Conservation (phyloP, 2,329 filamentous ascomycete genomes). For the Fusarium sp. region DNA sequence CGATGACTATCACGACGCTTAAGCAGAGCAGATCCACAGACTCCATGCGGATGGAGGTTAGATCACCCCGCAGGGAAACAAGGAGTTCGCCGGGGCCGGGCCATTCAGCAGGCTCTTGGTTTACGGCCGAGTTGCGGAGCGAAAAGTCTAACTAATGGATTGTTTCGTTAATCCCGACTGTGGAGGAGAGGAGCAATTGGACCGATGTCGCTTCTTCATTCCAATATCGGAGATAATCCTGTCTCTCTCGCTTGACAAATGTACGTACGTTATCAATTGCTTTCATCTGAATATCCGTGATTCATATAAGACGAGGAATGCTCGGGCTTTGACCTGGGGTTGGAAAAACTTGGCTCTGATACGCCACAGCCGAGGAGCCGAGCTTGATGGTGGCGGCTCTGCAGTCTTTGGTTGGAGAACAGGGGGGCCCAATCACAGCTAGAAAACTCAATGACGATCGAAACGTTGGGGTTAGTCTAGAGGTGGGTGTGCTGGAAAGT, state of each 20-base stretch:
- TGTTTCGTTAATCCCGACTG: constrained; percentile 3
- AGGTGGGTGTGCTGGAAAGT: not conserved
- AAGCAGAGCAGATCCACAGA: constrained; percentile 2
- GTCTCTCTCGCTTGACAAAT: constrained; percentile 3
- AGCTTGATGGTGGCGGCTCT: constrained; percentile 22
- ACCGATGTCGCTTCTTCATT: constrained; percentile 31
- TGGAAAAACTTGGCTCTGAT: not conserved
- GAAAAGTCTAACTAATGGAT: not conserved
- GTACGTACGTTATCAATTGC: not conserved
- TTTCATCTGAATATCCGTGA: not conserved
- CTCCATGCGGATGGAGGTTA: constrained; percentile 4
- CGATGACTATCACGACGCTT: constrained; percentile 7
- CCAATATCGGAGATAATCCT: constrained; percentile 13
- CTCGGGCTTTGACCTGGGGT: not conserved
- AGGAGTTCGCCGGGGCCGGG: constrained; percentile 19
- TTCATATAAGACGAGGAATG: not conserved
- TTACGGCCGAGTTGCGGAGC: constrained; percentile 28
- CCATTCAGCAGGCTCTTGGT: not conserved
- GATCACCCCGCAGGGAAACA: constrained; percentile 23
- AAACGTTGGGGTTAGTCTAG: not conserved
- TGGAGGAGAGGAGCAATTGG: not conserved
- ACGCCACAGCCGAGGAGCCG: constrained; percentile 28
- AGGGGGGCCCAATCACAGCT: not conserved
- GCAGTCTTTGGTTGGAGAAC: constrained; percentile 5
- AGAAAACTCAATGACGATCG: not conserved